Conservation (phyloP, 257 asterid species). For the Misopates orontium region DNA sequence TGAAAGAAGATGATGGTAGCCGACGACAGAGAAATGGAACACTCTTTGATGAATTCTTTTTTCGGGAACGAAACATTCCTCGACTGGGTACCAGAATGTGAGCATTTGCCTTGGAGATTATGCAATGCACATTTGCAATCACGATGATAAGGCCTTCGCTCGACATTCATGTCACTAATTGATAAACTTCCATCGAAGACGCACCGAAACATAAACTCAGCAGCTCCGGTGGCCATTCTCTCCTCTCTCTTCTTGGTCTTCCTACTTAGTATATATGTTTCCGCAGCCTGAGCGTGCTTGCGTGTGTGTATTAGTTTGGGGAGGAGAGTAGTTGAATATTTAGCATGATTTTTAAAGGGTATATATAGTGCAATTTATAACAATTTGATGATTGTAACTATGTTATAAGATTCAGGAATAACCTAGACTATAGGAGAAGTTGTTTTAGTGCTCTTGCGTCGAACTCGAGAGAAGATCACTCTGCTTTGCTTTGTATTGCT, state of each 20-base stretch:
- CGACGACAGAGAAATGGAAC: conserved; percentile 17
- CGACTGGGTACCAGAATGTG: conserved; percentile 1
- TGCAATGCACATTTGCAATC: conserved; percentile 41
- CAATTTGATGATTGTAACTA: neutral
- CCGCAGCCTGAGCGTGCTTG: neutral
- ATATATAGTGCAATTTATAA: neutral
- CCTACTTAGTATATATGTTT: neutral
- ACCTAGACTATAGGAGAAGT: neutral
- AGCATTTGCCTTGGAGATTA: conserved; percentile 20
- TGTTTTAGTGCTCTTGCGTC: neutral
- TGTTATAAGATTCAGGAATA: neutral
- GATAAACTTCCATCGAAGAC: conserved; percentile 40
- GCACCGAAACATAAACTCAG: conserved; percentile 28
- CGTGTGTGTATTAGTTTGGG: neutral
- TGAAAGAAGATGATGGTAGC: conserved; percentile 19
- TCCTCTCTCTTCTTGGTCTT: conserved; percentile 16
- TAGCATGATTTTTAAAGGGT: conserved; percentile 1
- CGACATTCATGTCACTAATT: conserved; percentile 36
- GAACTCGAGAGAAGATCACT: neutral
- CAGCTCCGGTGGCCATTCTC: conserved; percentile 35
- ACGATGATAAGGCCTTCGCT: conserved; percentile 39
- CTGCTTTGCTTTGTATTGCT: no score
- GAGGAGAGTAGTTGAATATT: conserved; percentile 4
- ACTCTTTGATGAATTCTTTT: neutral
- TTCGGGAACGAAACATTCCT: conserved; percentile 28